These are phyloP conservation scores for Scutellaria barbata DNA, from an alignment of 257 asterid species.

Conservation along the genomic window DNA sequence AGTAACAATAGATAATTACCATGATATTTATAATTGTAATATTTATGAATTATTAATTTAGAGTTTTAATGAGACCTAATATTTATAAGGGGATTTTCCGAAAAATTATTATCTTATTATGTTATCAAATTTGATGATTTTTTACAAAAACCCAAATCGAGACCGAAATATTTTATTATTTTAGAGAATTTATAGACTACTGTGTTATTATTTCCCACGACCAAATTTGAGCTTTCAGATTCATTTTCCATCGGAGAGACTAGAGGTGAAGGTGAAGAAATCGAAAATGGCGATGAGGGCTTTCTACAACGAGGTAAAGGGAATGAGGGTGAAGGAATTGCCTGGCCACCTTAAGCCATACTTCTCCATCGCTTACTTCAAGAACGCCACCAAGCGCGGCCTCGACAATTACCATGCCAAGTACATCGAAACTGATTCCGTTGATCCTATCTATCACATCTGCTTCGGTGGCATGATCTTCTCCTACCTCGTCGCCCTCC, in stretches of 20 bases:
- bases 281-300: constrained; percentile 70
- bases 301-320: constrained; percentile 74
- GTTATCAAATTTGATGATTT: too few relatives aligned
- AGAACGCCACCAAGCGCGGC: constrained; percentile 51
- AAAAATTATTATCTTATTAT: too few relatives aligned
- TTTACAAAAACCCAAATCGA: too few relatives aligned
- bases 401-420: constrained; percentile 69
- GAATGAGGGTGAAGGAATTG: constrained; percentile 78
- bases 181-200: too few relatives aligned
- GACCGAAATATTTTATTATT: too few relatives aligned
- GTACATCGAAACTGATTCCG: constrained; percentile 72
- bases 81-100: too few relatives aligned
- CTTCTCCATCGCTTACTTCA: constrained; percentile 48
- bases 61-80: too few relatives aligned
- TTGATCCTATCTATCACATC: constrained; percentile 70
- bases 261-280: not conserved
- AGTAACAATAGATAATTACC: too few relatives aligned
- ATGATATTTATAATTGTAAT: too few relatives aligned
- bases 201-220: not conserved
- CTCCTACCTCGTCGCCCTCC: constrained; percentile 89
- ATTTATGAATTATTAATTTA: too few relatives aligned
- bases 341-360: constrained; percentile 79
- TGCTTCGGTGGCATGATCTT: constrained; percentile 86
- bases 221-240: constrained; percentile 22
- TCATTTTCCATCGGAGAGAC: constrained; percentile 25